phyloP scores from a whole-genome alignment of 176 grass and related monocot species.

The Juncus inflexus region DNA sequence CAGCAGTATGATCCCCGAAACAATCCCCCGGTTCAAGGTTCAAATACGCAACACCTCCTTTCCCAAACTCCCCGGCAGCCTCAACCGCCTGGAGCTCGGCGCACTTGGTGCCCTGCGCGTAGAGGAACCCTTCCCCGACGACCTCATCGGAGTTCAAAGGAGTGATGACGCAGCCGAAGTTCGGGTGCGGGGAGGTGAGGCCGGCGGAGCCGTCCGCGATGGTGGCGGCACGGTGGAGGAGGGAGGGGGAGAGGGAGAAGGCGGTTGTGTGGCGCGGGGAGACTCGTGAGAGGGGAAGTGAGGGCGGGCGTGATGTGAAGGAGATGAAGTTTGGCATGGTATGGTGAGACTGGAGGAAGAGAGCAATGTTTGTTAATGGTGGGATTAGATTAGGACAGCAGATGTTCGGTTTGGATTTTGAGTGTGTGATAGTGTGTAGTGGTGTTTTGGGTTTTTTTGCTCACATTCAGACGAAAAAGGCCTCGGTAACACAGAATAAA shows the following conservation, averaged over 20 bases:
- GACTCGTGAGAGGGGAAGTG: not conserved
- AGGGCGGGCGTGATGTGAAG: not conserved
- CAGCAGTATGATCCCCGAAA: slow-evolving; percentile 61
- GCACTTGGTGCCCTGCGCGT: slow-evolving; percentile 86
- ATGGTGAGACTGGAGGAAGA: not conserved
- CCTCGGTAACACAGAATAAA: too few relatives aligned
- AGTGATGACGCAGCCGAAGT: slow-evolving; percentile 81
- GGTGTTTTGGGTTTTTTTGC: too few relatives aligned
- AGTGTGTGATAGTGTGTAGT: not conserved
- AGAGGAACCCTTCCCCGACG: slow-evolving; percentile 71
- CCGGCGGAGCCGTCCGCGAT: slow-evolving; percentile 79
- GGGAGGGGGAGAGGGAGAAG: not conserved
- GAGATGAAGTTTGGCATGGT: not conserved
- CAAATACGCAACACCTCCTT: slow-evolving; percentile 68
- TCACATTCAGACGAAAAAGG: too few relatives aligned
- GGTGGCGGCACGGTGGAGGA: slow-evolving; percentile 57
- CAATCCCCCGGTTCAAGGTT: slow-evolving; percentile 89
- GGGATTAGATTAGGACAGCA: not conserved
- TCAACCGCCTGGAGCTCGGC: slow-evolving; percentile 66
- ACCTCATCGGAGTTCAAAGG: slow-evolving; percentile 27
- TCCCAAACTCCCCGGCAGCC: slow-evolving; percentile 53
- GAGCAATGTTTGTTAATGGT: not conserved
- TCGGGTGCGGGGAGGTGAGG: slow-evolving; percentile 68
- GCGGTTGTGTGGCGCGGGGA: not conserved
- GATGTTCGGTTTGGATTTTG: not conserved